A percentile compares a stretch with the other conserved stretches of the same genome.
Conservation (phyloP, 257 asterid genomes). For the Solanum raphanifolium region DNA sequence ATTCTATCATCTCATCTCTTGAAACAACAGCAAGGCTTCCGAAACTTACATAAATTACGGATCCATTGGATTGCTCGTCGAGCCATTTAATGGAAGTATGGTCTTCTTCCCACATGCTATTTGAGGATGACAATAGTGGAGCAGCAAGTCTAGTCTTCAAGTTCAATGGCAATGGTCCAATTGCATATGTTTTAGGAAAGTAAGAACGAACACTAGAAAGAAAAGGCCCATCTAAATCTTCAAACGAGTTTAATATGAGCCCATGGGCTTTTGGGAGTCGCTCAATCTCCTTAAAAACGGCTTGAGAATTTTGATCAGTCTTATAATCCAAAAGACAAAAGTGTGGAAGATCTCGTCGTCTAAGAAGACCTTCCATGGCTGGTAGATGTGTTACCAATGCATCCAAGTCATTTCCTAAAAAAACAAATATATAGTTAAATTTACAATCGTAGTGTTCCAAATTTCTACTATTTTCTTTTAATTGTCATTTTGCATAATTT, state of each 20-base stretch:
- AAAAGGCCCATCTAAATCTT: conserved; percentile 18
- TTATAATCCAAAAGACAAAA: conserved; percentile 8
- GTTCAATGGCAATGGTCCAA: conserved; percentile 20
- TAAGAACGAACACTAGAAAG: conserved; percentile 6
- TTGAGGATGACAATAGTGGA: not conserved
- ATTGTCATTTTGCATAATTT: too few relatives aligned
- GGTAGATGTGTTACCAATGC: conserved; percentile 10
- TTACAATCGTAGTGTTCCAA: not conserved
- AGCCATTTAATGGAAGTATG: conserved; percentile 15
- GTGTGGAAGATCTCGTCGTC: conserved; percentile 25
- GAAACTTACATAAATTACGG: conserved; percentile 23
- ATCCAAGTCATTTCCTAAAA: not conserved
- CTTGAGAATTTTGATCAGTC: not conserved
- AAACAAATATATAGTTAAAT: not conserved
- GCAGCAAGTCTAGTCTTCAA: not conserved
- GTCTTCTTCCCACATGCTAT: conserved; percentile 25
- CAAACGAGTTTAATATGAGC: conserved; percentile 18
- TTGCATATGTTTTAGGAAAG: conserved; percentile 11
- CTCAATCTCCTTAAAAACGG: not conserved
- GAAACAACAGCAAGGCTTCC: conserved; percentile 15
- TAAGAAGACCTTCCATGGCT: conserved; percentile 16
- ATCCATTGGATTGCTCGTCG: conserved; percentile 6
- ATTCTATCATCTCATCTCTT: conserved; percentile 6
- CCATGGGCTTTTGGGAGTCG: conserved; percentile 15
- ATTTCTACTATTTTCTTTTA: too few relatives aligned